These are phyloP conservation scores for Ceratocystis cacaofunesta DNA, from an alignment of 2,329 filamentous ascomycete species.

Conservation along the genomic window DNA sequence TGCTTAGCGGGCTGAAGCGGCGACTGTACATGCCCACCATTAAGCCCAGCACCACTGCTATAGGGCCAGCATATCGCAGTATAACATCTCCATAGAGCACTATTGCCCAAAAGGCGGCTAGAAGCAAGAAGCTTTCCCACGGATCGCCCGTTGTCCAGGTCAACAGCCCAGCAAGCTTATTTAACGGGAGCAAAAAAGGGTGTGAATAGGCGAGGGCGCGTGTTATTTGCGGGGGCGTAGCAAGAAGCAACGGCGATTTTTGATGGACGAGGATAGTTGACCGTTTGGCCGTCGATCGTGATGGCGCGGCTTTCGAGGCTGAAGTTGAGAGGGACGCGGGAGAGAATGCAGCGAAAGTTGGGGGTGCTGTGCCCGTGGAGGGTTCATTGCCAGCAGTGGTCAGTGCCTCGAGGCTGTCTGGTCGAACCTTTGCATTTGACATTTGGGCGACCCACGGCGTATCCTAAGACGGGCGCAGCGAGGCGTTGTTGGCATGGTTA, in stretches of 20 bases:
- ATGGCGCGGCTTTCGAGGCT: conserved; percentile 34
- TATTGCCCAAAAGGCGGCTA: conserved; percentile 71
- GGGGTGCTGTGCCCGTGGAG: conserved; percentile 32
- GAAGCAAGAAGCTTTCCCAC: conserved; percentile 90
- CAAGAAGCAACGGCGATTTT: conserved; percentile 82
- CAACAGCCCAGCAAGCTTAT: conserved; percentile 67
- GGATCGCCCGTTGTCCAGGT: conserved; percentile 91
- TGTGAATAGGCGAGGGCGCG: conserved; percentile 90
- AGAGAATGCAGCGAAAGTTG: conserved; percentile 82
- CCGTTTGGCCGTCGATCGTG: conserved; percentile 45
- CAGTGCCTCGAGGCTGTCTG: conserved; percentile 13
- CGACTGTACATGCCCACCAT: conserved; percentile 88
- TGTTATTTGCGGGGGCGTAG: conserved; percentile 88
- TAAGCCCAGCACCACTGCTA: conserved; percentile 63
- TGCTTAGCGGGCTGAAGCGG: conserved; percentile 78
- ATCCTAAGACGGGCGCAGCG: conserved; percentile 9
- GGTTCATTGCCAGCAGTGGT: conserved; percentile 9
- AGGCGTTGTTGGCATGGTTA: not conserved
- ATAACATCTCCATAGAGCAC: conserved; percentile 75
- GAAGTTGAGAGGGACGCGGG: conserved; percentile 57
- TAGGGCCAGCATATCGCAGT: conserved; percentile 67
- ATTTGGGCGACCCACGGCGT: conserved; percentile 19
- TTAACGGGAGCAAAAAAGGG: conserved; percentile 79
- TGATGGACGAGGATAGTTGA: conserved; percentile 93
- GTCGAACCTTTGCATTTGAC: conserved; percentile 17